These are phyloP conservation scores for Diaporthe batatas DNA, from an alignment of 2,329 filamentous ascomycete species.

Conservation along the genomic window DNA sequence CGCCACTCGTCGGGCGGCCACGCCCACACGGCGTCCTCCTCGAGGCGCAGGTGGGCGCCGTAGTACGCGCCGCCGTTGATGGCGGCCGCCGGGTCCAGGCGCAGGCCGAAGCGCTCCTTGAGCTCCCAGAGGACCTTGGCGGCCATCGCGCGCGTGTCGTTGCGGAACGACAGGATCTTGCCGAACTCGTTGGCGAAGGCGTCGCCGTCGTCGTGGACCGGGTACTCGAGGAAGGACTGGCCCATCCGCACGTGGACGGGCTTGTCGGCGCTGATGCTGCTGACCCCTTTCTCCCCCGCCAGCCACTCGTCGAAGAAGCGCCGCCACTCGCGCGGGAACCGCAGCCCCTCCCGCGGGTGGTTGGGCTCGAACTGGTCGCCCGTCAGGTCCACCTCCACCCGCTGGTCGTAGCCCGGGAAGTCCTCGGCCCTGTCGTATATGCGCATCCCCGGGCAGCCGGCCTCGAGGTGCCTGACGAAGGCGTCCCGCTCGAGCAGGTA, in stretches of 20 bases:
- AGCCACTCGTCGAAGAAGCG: slow-evolving; percentile 50
- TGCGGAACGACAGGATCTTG: slow-evolving; percentile 52
- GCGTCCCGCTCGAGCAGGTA: slow-evolving; percentile 49
- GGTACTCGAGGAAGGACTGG: slow-evolving; percentile 55
- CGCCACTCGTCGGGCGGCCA: slow-evolving; percentile 50
- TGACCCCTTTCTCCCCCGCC: slow-evolving; percentile 43
- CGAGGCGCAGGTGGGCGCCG: slow-evolving; percentile 51
- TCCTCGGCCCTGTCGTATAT: slow-evolving; percentile 49
- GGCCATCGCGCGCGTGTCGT: slow-evolving; percentile 49
- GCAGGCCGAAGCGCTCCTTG: slow-evolving; percentile 43
- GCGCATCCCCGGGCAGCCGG: slow-evolving; percentile 48
- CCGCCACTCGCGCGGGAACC: slow-evolving; percentile 48
- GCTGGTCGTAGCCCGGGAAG: slow-evolving; percentile 47
- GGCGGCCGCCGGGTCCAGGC: slow-evolving; percentile 46
- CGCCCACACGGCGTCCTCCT: slow-evolving; percentile 50
- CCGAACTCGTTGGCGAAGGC: slow-evolving; percentile 51
- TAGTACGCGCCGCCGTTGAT: slow-evolving; percentile 48
- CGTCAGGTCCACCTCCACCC: slow-evolving; percentile 43
- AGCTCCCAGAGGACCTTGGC: slow-evolving; percentile 48
- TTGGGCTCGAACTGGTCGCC: slow-evolving; percentile 51
- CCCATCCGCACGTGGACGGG: slow-evolving; percentile 49
- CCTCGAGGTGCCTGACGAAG: slow-evolving; percentile 46
- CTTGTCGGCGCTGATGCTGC: slow-evolving; percentile 7
- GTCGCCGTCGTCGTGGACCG: slow-evolving; percentile 52
- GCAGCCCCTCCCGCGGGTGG: slow-evolving; percentile 47